Evolutionary conservation across 1,139 yeast species (phyloP), one percentile per base, ranked within the genome.

Genomic region (Suhomyces panamericanus): DNA sequence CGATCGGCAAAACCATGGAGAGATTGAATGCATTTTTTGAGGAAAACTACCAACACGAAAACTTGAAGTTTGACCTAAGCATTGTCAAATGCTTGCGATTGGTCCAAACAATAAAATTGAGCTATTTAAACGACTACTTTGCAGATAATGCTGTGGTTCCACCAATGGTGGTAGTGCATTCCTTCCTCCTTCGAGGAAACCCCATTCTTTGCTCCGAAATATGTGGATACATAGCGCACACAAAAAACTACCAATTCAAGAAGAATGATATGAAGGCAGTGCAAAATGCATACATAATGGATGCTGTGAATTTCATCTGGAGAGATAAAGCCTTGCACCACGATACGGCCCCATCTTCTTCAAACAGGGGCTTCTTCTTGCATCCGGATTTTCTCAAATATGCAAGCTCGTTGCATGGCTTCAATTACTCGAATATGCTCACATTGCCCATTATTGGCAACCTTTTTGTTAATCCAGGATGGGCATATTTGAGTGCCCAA

Each of bases 271-370:
- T 61, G 26, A 70, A 73, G 35, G 52, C 54, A n/a, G 43, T 75
- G 6, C 83, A 79, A 43, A 81, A 82, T 45, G 65, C 78, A 0
- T 78, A 75, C 47, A 77, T 83, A 8, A 71, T 81, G 70, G 90
- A 85, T 56, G 55, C 78, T 7, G 73, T 86, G 41, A 84, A 84
- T 49, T 69, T 78, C 28, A 49, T 82, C 0, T 85, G 91, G 91
- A 67, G 87, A 52, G 82, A 82, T 49, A 75, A 71, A 55, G 72
- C 76, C 0, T 59, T 70, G 39, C 45, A 53, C 14, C 50, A 52
- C 32, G 44, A 45, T 2, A 44, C 47, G 1, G 43, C 52, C 1
- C 27, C 29, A 3, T 51, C 49, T 7, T 52, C 62, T 1, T 53
- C 62, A 9, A 63, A 62, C 16, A 68, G 63, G 34, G 78, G 73